Evolutionary conservation across 768 basidiomycete species (phyloP), one percentile per base, ranked within the genome.

Genomic region (Hypsizygus marmoreus): DNA sequence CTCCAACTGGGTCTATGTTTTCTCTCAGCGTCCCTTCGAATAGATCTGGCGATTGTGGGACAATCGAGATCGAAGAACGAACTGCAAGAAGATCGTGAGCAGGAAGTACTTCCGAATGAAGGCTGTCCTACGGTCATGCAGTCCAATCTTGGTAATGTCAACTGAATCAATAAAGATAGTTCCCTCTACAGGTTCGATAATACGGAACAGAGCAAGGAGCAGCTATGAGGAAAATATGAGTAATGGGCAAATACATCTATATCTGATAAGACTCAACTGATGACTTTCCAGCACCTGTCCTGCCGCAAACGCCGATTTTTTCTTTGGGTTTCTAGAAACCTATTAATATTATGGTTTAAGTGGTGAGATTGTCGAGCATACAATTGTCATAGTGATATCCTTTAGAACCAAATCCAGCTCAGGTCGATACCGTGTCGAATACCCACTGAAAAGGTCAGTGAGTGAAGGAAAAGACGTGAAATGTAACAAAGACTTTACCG

Each of bases 261-360:
- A 28, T n/a, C n/a, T n/a, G 13, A 16, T 36, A 11, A 37, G 3
- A 59, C 77, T 51, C 53, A 37, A 87, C 86, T 1, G 87, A 84
- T 28, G 86, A 88, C 66, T 89, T 89, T 50, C 88, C 79, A 60
- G 85, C 76, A 14, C 90, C 94, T 4, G 94, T 95, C 50, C 89
- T 66, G 3, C 89, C 90, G 63, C 86, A 81, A 4, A 97, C 83
- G n/a, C 95, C 95, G 34, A 95, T 80, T 65, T 94, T 95, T 62
- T 95, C 89, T 35, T 77, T 81, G 0, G 88, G 73, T 56, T 81
- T 73, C 86, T 88, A 38, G n/a, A 28, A n/a, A 38, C 17, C 29
- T n/a, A n/a, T 34, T 39, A 30, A 51, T 42, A 10, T 10, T 34
- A 42, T 34, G 25, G 25, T 7, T 33, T n/a, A 28, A 25, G 23